Base-by-base conservation (phyloP, 192 early-diverging fungal species). In the Umbelopsis sp. region DNA sequence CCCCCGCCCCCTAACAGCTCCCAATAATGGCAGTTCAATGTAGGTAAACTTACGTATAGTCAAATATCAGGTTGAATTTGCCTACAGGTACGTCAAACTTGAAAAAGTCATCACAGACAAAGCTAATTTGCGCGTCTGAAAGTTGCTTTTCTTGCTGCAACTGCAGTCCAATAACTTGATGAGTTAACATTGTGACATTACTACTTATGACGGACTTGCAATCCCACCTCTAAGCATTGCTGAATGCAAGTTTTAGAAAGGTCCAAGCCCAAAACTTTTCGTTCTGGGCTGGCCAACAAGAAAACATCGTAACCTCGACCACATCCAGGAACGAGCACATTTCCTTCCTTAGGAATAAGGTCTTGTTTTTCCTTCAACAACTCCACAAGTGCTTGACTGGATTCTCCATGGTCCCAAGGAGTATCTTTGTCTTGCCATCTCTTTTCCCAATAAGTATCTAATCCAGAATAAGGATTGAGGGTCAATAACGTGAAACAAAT, bases 31-130 rank as follows among this genome's bases (percentile, higher is more conserved):
- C 55, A 25, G 15, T 61, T 45, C 16, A 21, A 18, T 41, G 10
- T 13, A 46, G 49, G 30, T 20, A 16, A 15, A 61, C 80, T 74
- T 81, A 88, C 81, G 93, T 94, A 74, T 94, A 93, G 77, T 96
- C 94, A 58, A 88, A 94, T 4, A 93, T 83, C 16, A 96, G 80
- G 53, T 91, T 86, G 81, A 85, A 95, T 58, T 84, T 83, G 37
- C 70, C 81, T 2, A 67, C 68, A 11, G 87, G 85, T 1, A 78
- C 72, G 1, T 80, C 70, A 74, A 91, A 92, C 18, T 80, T 81
- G 78, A 91, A 95, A 78, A 95, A 95, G 75, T 95, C 90, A 58
- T 77, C 84, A 1, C 53, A 66, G 15, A 80, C 66, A 68, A 92
- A 93, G 58, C 77, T 78, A 25, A 77, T 89, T 18, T 81, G 67